These are phyloP conservation scores for Phytophthora pinifolia DNA, from an alignment of 352 stramenopile species.

Conservation along the genomic window DNA sequence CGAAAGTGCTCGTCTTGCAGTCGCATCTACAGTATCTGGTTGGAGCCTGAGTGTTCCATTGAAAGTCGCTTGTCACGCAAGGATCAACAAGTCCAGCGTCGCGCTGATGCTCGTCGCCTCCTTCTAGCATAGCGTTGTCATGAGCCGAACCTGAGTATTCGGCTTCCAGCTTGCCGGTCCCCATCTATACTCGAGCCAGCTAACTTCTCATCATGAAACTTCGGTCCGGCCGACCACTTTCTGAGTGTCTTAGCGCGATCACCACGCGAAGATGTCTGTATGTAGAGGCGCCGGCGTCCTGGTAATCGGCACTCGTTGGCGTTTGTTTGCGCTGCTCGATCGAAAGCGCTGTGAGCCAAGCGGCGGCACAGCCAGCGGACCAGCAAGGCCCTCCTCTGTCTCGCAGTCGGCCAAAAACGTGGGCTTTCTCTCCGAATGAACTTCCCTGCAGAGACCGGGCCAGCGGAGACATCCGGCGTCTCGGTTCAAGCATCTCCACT, in stretches of 20 bases:
- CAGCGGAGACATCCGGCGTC: conserved; percentile 31
- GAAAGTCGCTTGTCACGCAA: conserved; percentile 10
- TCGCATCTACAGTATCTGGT: conserved; percentile 2
- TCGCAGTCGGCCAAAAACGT: conserved; percentile 20
- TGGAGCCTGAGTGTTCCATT: conserved; percentile 15
- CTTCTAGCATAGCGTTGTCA: conserved; percentile 21
- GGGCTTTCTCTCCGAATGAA: conserved; percentile 34
- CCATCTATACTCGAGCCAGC: conserved; percentile 19
- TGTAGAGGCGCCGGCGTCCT: conserved; percentile 28
- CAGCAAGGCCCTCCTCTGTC: conserved; percentile 19
- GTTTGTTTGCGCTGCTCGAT: conserved; percentile 21
- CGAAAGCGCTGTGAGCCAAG: conserved; percentile 26
- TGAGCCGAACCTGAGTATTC: neutral
- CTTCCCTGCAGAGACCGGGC: conserved; percentile 21
- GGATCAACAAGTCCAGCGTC: conserved; percentile 21
- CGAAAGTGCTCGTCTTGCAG: neutral
- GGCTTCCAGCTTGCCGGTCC: neutral
- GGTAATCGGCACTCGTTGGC: conserved; percentile 29
- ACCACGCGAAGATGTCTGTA: conserved; percentile 8
- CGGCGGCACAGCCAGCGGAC: conserved; percentile 18
- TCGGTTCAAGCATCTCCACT: conserved; percentile 33
- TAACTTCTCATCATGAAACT: neutral
- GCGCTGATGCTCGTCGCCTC: conserved; percentile 1
- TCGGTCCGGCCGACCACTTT: neutral
- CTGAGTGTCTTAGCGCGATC: conserved; percentile 7